Percentiles rank a stretch among this genome's conserved stretches.
Evolutionary conservation across 2,329 filamentous ascomycete species (phyloP).

Genomic region (Colletotrichum horii): DNA sequence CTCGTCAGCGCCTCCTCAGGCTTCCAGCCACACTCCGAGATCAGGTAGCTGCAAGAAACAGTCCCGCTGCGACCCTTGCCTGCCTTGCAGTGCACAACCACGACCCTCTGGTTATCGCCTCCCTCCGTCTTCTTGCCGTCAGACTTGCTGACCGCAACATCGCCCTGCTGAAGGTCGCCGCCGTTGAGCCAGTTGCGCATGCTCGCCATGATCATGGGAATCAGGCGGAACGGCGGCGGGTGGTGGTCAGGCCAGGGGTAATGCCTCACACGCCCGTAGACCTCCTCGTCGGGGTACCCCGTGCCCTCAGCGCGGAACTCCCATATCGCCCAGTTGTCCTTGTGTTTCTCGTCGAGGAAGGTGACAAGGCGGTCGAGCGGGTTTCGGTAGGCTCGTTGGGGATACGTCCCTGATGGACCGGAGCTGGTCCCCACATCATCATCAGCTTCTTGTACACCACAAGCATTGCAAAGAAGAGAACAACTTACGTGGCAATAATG

Average conservation of each 20-base stretch:
- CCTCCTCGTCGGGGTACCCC: conserved; percentile 89
- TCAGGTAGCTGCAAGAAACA: conserved; percentile 85
- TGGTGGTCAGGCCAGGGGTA: conserved; percentile 98
- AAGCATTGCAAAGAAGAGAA: conserved; percentile 32
- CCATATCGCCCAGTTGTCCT: conserved; percentile 90
- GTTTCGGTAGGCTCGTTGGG: conserved; percentile 91
- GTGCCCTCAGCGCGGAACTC: conserved; percentile 97
- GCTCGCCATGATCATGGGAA: conserved; percentile 87
- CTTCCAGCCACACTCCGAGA: conserved; percentile 77
- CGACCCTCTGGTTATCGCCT: conserved; percentile 63
- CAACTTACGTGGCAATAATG: conserved; percentile 65
- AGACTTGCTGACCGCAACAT: not conserved
- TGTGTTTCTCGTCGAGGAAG: conserved; percentile 88
- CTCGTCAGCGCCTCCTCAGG: conserved; percentile 57
- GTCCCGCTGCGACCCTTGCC: conserved; percentile 94
- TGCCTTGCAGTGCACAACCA: conserved; percentile 95
- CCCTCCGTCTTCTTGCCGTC: conserved; percentile 27
- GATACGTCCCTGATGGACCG: conserved; percentile 87
- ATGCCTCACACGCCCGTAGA: conserved; percentile 84
- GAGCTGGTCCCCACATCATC: conserved; percentile 64
- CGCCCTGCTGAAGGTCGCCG: conserved; percentile 40
- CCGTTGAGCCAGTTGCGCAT: conserved; percentile 88
- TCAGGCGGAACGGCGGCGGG: conserved; percentile 87
- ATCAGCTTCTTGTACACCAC: not conserved
- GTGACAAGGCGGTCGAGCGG: conserved; percentile 85